A percentile compares a stretch with the other conserved stretches of the same genome.
Evolutionary conservation across 2,329 filamentous ascomycete genomes (phyloP).

Genomic region (Aspergillus arachidicola): DNA sequence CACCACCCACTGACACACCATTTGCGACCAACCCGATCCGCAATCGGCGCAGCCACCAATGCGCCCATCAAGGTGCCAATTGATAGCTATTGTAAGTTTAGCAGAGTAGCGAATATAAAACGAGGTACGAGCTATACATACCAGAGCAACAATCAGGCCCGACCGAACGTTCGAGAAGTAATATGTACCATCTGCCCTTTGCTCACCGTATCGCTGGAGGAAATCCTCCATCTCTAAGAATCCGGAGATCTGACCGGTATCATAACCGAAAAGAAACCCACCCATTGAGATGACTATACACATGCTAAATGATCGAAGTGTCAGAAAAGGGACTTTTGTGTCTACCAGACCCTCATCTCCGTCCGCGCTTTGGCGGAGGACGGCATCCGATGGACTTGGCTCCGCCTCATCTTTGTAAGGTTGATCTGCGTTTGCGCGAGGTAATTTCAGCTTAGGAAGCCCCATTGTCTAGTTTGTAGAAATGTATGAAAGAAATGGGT

Average conservation of each 20-base stretch:
- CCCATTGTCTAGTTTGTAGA: background rate
- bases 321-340: conserved; percentile 27
- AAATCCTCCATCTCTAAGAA: conserved; percentile 48
- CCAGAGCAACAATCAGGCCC: conserved; percentile 46
- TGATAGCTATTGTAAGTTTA: conserved; percentile 35
- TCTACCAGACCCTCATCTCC: conserved; percentile 13
- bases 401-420: background rate
- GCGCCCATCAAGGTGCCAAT: conserved; percentile 48
- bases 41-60: conserved; percentile 43
- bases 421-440: background rate
- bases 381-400: background rate
- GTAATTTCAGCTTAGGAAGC: conserved; percentile 2
- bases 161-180: conserved; percentile 45
- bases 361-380: background rate
- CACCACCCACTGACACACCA: conserved; percentile 46
- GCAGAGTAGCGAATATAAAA: background rate
- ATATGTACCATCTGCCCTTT: conserved; percentile 30
- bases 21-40: conserved; percentile 46
- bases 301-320: conserved; percentile 37
- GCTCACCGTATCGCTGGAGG: conserved; percentile 40
- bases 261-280: conserved; percentile 47
- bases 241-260: conserved; percentile 49
- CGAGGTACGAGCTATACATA: conserved; percentile 20
- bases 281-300: conserved; percentile 49
- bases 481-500: background rate